These are phyloP conservation scores for Harrya chromipes DNA, from an alignment of 768 basidiomycete species.

Conservation along the genomic window DNA sequence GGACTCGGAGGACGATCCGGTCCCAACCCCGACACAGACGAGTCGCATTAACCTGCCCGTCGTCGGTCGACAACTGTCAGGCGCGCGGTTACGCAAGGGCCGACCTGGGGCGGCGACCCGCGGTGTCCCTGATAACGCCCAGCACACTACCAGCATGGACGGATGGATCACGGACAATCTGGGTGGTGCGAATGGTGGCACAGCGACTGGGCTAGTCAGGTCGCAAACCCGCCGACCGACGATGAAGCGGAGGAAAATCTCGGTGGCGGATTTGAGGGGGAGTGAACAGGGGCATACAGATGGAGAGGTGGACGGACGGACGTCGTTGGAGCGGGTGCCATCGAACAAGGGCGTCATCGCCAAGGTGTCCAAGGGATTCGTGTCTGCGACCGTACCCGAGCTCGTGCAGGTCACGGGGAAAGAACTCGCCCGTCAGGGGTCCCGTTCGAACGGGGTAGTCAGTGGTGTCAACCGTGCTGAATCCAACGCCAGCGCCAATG, in stretches of 20 bases:
- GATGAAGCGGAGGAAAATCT: slow-evolving; percentile 15
- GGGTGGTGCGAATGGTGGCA: not conserved
- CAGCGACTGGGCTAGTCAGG: not conserved
- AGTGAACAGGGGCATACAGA: slow-evolving; percentile 28
- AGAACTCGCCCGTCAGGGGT: not conserved
- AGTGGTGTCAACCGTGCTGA: not conserved
- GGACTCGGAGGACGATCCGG: slow-evolving; percentile 20
- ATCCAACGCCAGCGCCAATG: not conserved
- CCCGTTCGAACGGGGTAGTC: not conserved
- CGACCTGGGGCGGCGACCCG: slow-evolving; percentile 1
- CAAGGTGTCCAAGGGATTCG: not conserved
- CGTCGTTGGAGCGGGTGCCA: not conserved
- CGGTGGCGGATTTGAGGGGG: slow-evolving; percentile 26
- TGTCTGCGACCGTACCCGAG: not conserved
- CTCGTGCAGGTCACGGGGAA: not conserved
- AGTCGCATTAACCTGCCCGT: too few species aligned
- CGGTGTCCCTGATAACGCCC: not conserved
- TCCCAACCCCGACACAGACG: not conserved
- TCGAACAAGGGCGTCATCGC: not conserved
- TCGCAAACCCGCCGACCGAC: slow-evolving; percentile 4
- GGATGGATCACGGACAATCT: slow-evolving; percentile 3
- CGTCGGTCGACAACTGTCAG: not conserved
- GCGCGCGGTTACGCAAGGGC: slow-evolving; percentile 17
- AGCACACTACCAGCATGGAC: not conserved
- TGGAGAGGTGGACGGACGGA: slow-evolving; percentile 17